Conservation (phyloP, 2,329 filamentous ascomycete species). For the Colletotrichum sp. region DNA sequence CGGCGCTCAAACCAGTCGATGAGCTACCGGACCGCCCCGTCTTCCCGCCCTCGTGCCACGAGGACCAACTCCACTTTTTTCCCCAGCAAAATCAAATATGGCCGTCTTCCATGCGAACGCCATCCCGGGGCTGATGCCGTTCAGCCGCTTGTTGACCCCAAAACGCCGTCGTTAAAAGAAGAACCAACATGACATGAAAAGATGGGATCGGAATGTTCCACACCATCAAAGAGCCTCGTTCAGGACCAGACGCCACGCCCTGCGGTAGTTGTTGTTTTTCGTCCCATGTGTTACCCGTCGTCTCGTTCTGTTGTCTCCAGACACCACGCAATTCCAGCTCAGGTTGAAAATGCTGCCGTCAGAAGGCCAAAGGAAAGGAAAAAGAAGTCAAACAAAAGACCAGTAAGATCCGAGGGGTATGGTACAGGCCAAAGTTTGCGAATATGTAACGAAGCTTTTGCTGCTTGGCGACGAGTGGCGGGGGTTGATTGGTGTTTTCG, state of each 20-base stretch:
- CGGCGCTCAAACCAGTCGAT: slow-evolving; percentile 19
- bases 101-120: slow-evolving; percentile 20
- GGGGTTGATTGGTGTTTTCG: slow-evolving; percentile 14
- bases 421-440: slow-evolving; percentile 22
- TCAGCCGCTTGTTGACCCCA: slow-evolving; percentile 16
- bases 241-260: not conserved
- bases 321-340: slow-evolving; percentile 12
- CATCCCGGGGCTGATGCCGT: slow-evolving; percentile 15
- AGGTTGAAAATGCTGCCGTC: slow-evolving; percentile 15
- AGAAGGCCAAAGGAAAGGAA: slow-evolving; percentile 18
- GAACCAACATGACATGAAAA: slow-evolving; percentile 16
- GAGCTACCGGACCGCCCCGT: slow-evolving; percentile 10
- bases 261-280: slow-evolving; percentile 1
- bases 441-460: slow-evolving; percentile 21
- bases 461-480: slow-evolving; percentile 8
- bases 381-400: slow-evolving; percentile 22
- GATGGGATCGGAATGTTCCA: slow-evolving; percentile 13
- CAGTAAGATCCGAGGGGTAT: slow-evolving; percentile 19
- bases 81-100: slow-evolving; percentile 15
- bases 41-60: not conserved
- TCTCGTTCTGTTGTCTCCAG: slow-evolving; percentile 12
- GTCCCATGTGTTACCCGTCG: slow-evolving; percentile 2
- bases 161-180: slow-evolving; percentile 20
- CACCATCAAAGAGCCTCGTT: not conserved
- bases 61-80: slow-evolving; percentile 15